Percentiles rank a stretch among this genome's conserved stretches.
phyloP scores from a whole-genome alignment of 2,329 filamentous ascomycete genomes.

The Shiraia bambusicola region DNA sequence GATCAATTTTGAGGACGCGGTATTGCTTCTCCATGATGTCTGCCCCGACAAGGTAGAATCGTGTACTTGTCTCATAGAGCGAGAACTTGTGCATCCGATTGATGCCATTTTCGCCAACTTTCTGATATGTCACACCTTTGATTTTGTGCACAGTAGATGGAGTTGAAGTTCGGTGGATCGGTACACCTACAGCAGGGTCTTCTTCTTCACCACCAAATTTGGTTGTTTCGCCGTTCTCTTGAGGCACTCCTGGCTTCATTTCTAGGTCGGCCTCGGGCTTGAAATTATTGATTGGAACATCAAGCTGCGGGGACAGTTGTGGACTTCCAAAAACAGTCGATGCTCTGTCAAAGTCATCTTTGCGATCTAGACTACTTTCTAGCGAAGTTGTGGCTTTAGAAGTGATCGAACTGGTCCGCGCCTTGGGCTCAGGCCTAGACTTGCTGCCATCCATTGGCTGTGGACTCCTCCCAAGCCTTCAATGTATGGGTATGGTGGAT shows the following conservation, averaged over 20 bases:
- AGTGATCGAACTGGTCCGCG: conserved; percentile 27
- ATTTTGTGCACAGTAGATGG: conserved; percentile 42
- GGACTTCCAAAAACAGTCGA: conserved; percentile 30
- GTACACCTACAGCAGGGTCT: conserved; percentile 41
- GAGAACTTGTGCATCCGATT: conserved; percentile 88
- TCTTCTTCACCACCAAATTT: conserved; percentile 47
- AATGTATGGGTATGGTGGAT: not conserved
- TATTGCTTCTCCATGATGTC: conserved; percentile 88
- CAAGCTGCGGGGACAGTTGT: conserved; percentile 24
- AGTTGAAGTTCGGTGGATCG: conserved; percentile 44
- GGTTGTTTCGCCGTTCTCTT: conserved; percentile 33
- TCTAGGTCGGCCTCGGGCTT: conserved; percentile 36
- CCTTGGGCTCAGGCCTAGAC: conserved; percentile 21
- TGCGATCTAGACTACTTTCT: conserved; percentile 29
- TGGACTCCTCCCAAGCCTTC: conserved; percentile 19
- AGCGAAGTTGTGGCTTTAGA: conserved; percentile 27
- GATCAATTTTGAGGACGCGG: conserved; percentile 91
- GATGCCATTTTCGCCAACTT: conserved; percentile 47
- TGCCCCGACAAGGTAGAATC: conserved; percentile 92
- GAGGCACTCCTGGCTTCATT: conserved; percentile 31
- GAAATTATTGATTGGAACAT: conserved; percentile 29
- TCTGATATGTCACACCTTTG: conserved; percentile 44
- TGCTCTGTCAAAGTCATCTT: conserved; percentile 29
- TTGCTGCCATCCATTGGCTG: conserved; percentile 1
- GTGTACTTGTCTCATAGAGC: conserved; percentile 90